Conservation (phyloP, 2,329 filamentous ascomycete species). For the Alternaria novae-zelandiae region DNA sequence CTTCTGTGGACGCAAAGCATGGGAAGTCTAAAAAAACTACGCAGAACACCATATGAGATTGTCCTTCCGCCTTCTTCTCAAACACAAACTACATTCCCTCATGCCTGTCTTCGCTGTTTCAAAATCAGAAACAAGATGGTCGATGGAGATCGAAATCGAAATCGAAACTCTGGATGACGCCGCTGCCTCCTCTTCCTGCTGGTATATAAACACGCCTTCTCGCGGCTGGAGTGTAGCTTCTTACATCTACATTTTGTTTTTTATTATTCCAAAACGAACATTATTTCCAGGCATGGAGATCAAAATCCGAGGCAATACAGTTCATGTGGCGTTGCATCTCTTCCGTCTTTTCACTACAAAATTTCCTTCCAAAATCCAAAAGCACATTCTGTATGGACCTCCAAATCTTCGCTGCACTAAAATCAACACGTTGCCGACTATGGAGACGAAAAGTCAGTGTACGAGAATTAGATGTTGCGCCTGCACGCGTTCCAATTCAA, state of each 20-base stretch:
- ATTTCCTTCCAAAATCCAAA: too few relatives aligned
- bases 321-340: neutral
- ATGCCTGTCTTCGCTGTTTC: neutral
- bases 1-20: too few relatives aligned
- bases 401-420: too few relatives aligned
- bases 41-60: too few relatives aligned
- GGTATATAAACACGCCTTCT: neutral
- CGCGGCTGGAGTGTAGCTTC: neutral
- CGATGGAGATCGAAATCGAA: neutral
- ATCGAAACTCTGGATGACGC: neutral
- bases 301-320: rapidly evolving
- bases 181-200: neutral
- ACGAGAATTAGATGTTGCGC: neutral
- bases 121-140: neutral
- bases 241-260: neutral
- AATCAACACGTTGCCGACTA: too few relatives aligned
- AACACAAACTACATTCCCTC: too few relatives aligned
- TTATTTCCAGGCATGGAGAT: neutral
- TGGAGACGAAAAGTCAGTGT: neutral
- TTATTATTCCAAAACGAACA: neutral
- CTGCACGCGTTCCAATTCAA: too few relatives aligned
- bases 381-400: too few relatives aligned
- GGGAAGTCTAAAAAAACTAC: too few relatives aligned
- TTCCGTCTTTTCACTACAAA: neutral
- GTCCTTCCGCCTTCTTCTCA: neutral